Evolutionary conservation across 2,329 filamentous ascomycete genomes (phyloP), one percentile per base, ranked within the genome.

Genomic region (Fusarium bactridioides): DNA sequence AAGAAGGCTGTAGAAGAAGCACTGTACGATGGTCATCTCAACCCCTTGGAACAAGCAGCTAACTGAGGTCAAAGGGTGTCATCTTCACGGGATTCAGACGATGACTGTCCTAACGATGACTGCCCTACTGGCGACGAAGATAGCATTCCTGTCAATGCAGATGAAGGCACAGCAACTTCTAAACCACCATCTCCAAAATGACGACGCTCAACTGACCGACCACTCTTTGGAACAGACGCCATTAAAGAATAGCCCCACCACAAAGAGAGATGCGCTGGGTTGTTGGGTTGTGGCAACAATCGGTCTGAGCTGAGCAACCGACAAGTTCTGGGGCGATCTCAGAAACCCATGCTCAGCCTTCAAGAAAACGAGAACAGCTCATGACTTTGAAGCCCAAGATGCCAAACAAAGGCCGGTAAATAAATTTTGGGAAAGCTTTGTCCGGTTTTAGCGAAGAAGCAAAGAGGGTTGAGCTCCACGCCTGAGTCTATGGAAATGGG

Each of bases 361-460:
- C 4, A 15, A 18, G 7, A 18, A 18, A 18, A 18, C 19, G 40
- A 12, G 15, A 27, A 18, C 10, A n/a, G 15, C 13, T 13, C 33
- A n/a, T 5, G 15, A 10, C 16, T 21, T 12, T 1, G 19, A 27
- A 16, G 19, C 33, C 7, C 23, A 11, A 0, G 19, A 2, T 53
- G 7, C 19, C 5, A 4, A 12, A 53, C 5, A 27, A n/a, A 12
- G 13, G 19, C 13, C 0, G 5, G 7, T n/a, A 13, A 16, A 10
- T 12, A 4, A 4, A 18, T 18, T 0, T 18, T 5, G 13, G 19
- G 10, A 27, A 27, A 1, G 3, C 0, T 38, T 25, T 2, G 3
- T 18, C 13, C 18, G 19, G 5, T 21, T 27, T 10, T 15, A 7
- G n/a, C 2, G 9, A 12, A 3, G 10, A 27, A 16, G 7, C 4